These are phyloP conservation scores for Aspergillus haitiensis DNA, from an alignment of 495 filamentous ascomycete genomes.

Conservation along the genomic window DNA sequence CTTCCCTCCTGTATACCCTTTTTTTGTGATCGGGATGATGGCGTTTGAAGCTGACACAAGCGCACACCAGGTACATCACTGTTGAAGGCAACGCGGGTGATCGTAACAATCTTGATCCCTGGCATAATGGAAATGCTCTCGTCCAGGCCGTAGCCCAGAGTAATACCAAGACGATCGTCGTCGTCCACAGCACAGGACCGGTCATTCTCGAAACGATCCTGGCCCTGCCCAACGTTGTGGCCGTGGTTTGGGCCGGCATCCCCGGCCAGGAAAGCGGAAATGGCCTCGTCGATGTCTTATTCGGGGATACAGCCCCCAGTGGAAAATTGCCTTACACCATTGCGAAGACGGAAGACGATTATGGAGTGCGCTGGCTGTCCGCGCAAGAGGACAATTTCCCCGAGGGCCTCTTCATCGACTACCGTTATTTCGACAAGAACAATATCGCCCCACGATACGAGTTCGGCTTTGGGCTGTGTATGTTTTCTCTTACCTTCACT, in stretches of 20 bases:
- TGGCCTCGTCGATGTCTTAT: constrained; percentile 57
- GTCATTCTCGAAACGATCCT: constrained; percentile 56
- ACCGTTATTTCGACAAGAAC: constrained; percentile 62
- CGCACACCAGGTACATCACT: constrained; percentile 48
- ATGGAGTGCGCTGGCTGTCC: constrained; percentile 59
- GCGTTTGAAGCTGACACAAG: background rate
- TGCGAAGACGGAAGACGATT: constrained; percentile 63
- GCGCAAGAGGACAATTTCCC: constrained; percentile 49
- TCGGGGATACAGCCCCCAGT: constrained; percentile 57
- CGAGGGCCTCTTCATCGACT: constrained; percentile 68
- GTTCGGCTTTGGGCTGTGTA: constrained; percentile 62
- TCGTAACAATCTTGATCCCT: constrained; percentile 51
- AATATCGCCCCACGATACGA: constrained; percentile 61
- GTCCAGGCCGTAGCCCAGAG: constrained; percentile 55
- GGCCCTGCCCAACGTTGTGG: constrained; percentile 63
- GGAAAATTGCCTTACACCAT: constrained; percentile 74
- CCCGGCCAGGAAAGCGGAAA: constrained; percentile 62
- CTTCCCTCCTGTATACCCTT: too few relatives aligned
- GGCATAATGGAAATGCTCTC: constrained; percentile 53
- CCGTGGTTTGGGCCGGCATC: constrained; percentile 59
- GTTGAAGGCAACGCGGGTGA: constrained; percentile 59
- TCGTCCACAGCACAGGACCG: constrained; percentile 61
- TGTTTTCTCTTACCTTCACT: background rate
- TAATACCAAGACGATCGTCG: constrained; percentile 63
- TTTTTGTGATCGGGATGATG: too few relatives aligned